Percentiles rank a stretch among this genome's conserved stretches.
phyloP scores from a whole-genome alignment of 768 basidiomycete genomes.

The Xerocomus potaroensis region DNA sequence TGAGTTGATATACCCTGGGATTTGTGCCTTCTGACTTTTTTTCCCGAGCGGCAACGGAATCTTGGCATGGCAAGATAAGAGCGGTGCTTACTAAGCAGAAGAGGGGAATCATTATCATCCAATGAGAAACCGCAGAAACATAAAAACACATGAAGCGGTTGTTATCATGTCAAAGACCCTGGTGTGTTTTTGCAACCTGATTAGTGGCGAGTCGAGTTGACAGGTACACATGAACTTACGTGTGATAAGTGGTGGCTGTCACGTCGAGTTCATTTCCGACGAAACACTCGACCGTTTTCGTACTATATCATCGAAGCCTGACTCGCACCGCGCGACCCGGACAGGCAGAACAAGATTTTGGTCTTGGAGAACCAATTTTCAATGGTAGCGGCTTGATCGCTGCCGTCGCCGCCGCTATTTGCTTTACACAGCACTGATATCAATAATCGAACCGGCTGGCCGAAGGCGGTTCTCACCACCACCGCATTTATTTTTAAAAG shows the following conservation, averaged over 20 bases:
- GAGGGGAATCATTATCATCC: constrained; percentile 20
- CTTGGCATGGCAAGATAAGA: constrained; percentile 23
- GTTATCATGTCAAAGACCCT: constrained; percentile 17
- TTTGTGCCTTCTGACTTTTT: constrained; percentile 8
- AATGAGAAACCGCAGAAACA: constrained; percentile 9
- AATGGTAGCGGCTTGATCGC: neutral
- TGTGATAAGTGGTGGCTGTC: constrained; percentile 12
- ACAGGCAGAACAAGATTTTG: too few relatives aligned
- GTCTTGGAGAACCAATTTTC: too few relatives aligned
- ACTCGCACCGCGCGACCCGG: neutral
- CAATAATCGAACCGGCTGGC: neutral
- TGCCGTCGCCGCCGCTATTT: neutral
- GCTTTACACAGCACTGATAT: neutral
- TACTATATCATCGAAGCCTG: neutral
- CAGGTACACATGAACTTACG: constrained; percentile 9
- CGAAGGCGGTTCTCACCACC: neutral
- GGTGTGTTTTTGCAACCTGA: neutral
- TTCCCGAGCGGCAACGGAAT: neutral
- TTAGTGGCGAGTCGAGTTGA: neutral
- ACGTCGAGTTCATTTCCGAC: neutral
- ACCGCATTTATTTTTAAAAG: too few relatives aligned
- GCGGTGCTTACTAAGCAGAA: constrained; percentile 14
- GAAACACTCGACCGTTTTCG: neutral
- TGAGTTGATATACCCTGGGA: constrained; percentile 24
- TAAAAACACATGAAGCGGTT: neutral